A percentile compares a stretch with the other conserved stretches of the same genome.
These are phyloP conservation scores for Blakeslea trispora DNA, from an alignment of 371 early-diverging fungal species.

Conservation along the genomic window DNA sequence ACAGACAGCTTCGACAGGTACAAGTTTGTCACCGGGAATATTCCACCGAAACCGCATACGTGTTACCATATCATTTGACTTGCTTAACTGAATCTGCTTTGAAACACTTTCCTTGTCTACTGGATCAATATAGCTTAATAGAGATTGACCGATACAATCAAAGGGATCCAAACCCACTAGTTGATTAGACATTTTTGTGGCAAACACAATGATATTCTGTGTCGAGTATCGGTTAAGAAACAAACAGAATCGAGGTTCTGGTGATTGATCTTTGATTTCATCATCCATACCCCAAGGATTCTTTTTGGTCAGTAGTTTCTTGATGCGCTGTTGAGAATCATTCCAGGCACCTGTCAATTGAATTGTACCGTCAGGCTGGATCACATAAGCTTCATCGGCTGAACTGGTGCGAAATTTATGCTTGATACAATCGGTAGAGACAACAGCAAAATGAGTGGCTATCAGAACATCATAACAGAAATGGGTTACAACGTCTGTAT, in stretches of 20 bases:
- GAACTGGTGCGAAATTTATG: conserved; percentile 31
- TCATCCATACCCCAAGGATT: conserved; percentile 28
- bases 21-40: conserved; percentile 4
- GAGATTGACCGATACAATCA: conserved; percentile 16
- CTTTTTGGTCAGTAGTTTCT: conserved; percentile 7
- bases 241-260: conserved; percentile 30
- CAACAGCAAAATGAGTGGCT: conserved; percentile 26
- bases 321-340: conserved; percentile 26
- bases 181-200: conserved; percentile 13
- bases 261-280: conserved; percentile 13
- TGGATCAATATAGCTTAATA: conserved; percentile 14
- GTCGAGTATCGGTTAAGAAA: conserved; percentile 24
- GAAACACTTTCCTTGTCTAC: conserved; percentile 11
- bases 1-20: conserved; percentile 33
- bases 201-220: conserved; percentile 23
- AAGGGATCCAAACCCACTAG: conserved; percentile 10
- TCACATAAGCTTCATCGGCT: conserved; percentile 30
- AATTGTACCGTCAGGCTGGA: conserved; percentile 23
- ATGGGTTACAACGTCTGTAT: conserved; percentile 34
- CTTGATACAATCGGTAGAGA: conserved; percentile 8
- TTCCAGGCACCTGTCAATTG: conserved; percentile 36
- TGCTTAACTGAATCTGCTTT: conserved; percentile 17
- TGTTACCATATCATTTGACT: conserved; percentile 12
- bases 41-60: conserved; percentile 23
- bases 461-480: conserved; percentile 42